Base-by-base conservation (phyloP, 2,329 filamentous ascomycete species). In the Fusarium euwallaceae region DNA sequence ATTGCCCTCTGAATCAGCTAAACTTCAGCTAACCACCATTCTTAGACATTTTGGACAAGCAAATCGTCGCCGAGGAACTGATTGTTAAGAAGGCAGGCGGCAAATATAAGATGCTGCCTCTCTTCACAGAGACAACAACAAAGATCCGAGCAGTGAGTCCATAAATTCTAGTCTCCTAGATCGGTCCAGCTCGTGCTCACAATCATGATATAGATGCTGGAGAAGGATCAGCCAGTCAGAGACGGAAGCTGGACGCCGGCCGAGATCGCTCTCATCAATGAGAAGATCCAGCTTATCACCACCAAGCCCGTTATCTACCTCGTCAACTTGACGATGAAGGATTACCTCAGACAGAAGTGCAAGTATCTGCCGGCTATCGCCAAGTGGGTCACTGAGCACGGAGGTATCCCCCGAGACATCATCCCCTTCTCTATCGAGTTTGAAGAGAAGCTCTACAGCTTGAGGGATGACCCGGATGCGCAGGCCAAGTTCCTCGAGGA, bases 261-360 rank as follows among this genome's bases (percentile, higher is more conserved):
- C 1, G 84, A 86, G 71, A 85, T 86, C 63, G 80, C 80, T 2
- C 80, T 85, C n/a, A 86, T 86, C 77, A 86, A 85, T 73, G 84
- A 85, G 43, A 86, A 85, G 79, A 84, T 85, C 24, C 82, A 82
- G 64, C 81, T 86, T 4, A 86, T 86, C 73, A 86, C 84, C 32
- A 86, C 84, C 16, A 86, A 86, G 77, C 84, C 84, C 12, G 78
- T 78, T 55, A 85, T 86, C 71, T 86, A 86, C 76, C 83, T 86
- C 34, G 83, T 86, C 63, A 86, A 86, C 75, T 66, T 86, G 64
- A 84, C 83, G 2, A 85, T 86, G 84, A 86, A 86, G 79, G 85
- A 86, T 70, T 86, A 86, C 77, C 79, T 86, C 29, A 74, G 85
- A 39, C 85, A 86, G 67, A 86, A 86, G 80, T 82, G 82, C 81